phyloP scores from a whole-genome alignment of 176 grass and related monocot genomes.

The Eleusine indica region DNA sequence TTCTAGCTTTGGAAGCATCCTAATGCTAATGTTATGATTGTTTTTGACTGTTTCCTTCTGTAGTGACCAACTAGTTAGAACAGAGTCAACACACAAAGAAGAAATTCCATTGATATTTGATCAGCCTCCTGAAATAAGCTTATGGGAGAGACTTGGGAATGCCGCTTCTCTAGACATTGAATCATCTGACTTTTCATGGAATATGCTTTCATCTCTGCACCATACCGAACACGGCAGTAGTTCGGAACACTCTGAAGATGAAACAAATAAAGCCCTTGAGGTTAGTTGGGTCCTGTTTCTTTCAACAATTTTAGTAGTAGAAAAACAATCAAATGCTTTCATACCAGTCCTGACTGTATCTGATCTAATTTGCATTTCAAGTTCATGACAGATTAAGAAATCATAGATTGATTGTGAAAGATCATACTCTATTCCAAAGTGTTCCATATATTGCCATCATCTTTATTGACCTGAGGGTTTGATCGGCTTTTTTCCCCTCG shows the following conservation, averaged over 20 bases:
- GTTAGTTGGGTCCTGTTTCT: conserved; percentile 47
- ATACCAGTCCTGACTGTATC: conserved; percentile 4
- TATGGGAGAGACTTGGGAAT: conserved; percentile 91
- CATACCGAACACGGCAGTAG: conserved; percentile 83
- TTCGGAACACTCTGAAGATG: conserved; percentile 85
- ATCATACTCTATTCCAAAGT: neutral
- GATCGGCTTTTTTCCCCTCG: conserved; percentile 19
- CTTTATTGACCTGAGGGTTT: conserved; percentile 1
- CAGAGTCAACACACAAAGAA: conserved; percentile 36
- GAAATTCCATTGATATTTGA: conserved; percentile 22
- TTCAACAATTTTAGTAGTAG: conserved; percentile 11
- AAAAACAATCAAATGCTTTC: conserved; percentile 17
- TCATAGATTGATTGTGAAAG: conserved; percentile 9
- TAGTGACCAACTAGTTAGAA: conserved; percentile 42
- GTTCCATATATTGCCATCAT: conserved; percentile 7
- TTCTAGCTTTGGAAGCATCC: neutral
- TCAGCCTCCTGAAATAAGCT: conserved; percentile 69
- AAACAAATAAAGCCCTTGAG: conserved; percentile 85
- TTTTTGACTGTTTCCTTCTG: conserved; percentile 34
- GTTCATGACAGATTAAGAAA: neutral
- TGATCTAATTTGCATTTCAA: neutral
- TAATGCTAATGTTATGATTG: conserved; percentile 40
- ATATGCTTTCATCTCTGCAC: conserved; percentile 75
- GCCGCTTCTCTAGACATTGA: conserved; percentile 68
- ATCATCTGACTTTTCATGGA: conserved; percentile 82